Evolutionary conservation across 2,329 filamentous ascomycete species (phyloP).

Genomic region (Apiospora aurea): DNA sequence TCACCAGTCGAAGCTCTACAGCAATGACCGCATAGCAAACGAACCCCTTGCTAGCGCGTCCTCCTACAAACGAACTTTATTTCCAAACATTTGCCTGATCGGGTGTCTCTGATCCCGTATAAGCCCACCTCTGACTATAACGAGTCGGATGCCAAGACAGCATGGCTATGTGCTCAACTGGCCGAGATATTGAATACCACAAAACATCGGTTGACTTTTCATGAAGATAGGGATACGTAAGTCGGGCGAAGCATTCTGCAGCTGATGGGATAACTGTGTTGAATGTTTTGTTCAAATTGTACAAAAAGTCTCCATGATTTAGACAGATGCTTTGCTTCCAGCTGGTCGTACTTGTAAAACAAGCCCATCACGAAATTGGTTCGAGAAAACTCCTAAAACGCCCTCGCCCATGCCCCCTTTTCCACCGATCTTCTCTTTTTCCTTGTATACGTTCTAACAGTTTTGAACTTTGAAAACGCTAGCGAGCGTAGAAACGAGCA

Average conservation of each 20-base stretch:
- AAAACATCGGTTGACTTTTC: background rate
- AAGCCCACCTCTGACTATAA: background rate
- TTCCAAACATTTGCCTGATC: background rate
- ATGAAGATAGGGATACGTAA: too few species aligned
- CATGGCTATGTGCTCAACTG: background rate
- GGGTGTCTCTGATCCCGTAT: background rate
- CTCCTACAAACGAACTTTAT: conserved; percentile 10
- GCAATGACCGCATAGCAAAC: background rate
- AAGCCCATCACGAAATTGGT: background rate
- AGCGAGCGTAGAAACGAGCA: background rate
- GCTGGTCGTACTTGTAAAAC: background rate
- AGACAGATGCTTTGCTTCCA: background rate
- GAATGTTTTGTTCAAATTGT: background rate
- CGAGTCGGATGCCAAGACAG: background rate
- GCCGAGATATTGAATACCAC: too few species aligned
- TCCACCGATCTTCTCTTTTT: background rate
- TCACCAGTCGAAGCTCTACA: background rate
- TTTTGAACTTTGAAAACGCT: background rate
- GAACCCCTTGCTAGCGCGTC: conserved; percentile 9
- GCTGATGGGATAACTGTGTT: background rate
- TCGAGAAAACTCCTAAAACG: background rate
- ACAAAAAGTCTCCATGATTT: background rate
- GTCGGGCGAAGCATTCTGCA: background rate
- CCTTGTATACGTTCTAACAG: background rate
- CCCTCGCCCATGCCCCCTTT: background rate